Evolutionary conservation across 495 filamentous ascomycete species (phyloP), one percentile per base, ranked within the genome.

Genomic region (Pyrenopolyporus hunteri): DNA sequence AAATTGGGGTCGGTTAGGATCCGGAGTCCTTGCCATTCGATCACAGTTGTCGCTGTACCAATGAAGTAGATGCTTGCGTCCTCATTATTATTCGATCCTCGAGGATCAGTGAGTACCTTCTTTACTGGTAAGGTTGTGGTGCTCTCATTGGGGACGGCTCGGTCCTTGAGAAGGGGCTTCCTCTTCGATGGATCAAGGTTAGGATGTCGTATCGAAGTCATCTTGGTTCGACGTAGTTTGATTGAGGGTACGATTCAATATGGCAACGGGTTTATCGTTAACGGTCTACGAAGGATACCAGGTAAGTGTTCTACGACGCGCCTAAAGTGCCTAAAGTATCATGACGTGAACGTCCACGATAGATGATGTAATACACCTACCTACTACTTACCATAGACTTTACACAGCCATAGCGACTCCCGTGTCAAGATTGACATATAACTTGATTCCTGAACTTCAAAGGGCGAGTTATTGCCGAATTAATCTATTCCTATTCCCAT

Each of bases 1-100:
- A 89, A 89, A 70, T 89, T 91, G 23, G 86, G 79, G 71, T 90
- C 87, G 1, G 87, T 90, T 57, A 90, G 80, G 36, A 90, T 71
- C 11, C 86, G 78, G 20, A 87, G 76, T 20, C 81, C 82, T 48
- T 78, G 74, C 83, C 83, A 89, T 68, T 87, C 80, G 48, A 90
- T 72, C 14, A 91, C 77, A 0, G 82, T 86, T 1, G 88, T 89
- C 17, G 88, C 86, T 1, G 78, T 89, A 29, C 88, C 87, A 40
- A 89, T 78, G 57, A 88, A 90, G 63, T 66, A 77, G 43, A 81
- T 19, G 59, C 72, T 69, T 3, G 62, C 74, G 17, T 71, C 68
- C 29, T 63, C 65, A 17, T 64, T 39, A 5, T 54, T 42, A 5
- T 52, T 53, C 3, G 63, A 64, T 23, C 54, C 52, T 22, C 22